Evolutionary conservation across 2,329 filamentous ascomycete species (phyloP), one percentile per base, ranked within the genome.

Genomic region (Sporothrix protearum): DNA sequence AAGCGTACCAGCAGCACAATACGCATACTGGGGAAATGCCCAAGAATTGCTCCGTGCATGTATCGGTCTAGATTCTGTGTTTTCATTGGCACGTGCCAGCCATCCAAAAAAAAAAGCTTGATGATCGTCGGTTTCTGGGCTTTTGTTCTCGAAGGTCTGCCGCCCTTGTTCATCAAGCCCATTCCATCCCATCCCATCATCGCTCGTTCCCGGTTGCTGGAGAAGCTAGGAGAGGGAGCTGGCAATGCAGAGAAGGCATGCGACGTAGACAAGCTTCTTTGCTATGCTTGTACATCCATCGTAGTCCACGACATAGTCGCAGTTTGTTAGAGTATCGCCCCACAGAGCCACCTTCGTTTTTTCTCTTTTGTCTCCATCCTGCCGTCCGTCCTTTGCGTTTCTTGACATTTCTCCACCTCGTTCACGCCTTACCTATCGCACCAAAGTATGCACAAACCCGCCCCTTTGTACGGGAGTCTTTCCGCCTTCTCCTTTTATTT

Each of bases 81-180:
- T 39, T 36, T 16, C 57, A 42, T 25, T 64, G 36, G 59, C 59
- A 64, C 59, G 59, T 64, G 59, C 61, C 61, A 64, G n/a, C 39
- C 61, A 22, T 47, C 22, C 0, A 42, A 47, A 47, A 47, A 19
- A 12, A 47, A 47, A 19, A 14, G 42, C 42, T 47, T 47, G 42
- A 14, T 61, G 57, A 42, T 61, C 57, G 19, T 61, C 57, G 57
- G 36, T 25, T 61, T 61, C 33, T 39, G 33, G 30, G n/a, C 25
- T 28, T 22, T 7, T 14, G 25, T 28, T 53, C 49, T 22, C 49
- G 49, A 28, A 53, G n/a, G 2, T 25, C 36, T 64, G 22, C 57
- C 57, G 57, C 57, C 19, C 57, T 42, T 14, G 30, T 36, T 30
- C 57, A 39, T 59, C 25, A 36, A 36, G 8, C 8, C 8, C 33